These are phyloP conservation scores for Euphrasia confusa DNA, from an alignment of 257 asterid genomes.

Conservation along the genomic window DNA sequence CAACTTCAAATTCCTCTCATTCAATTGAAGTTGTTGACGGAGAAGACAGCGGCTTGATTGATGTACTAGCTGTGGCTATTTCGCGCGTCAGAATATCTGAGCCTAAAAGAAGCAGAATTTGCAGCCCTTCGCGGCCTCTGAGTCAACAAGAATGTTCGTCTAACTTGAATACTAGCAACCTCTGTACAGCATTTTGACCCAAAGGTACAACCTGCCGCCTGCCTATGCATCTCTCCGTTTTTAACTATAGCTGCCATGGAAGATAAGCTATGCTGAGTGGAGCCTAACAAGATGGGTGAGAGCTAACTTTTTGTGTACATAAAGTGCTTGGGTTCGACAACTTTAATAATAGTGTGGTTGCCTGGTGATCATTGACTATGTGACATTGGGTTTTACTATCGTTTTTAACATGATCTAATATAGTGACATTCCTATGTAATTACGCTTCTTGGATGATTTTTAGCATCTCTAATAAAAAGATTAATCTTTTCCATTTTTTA, in stretches of 20 bases:
- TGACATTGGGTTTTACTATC: not conserved
- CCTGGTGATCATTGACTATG: not conserved
- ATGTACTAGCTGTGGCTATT: slow-evolving; percentile 61
- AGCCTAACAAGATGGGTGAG: slow-evolving; percentile 20
- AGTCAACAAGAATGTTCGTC: slow-evolving; percentile 58
- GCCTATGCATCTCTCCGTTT: slow-evolving; percentile 17
- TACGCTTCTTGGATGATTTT: slow-evolving; percentile 1
- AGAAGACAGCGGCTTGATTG: slow-evolving; percentile 50
- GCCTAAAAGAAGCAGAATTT: slow-evolving; percentile 72
- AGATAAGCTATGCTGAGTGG: slow-evolving; percentile 22
- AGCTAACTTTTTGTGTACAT: slow-evolving; percentile 32
- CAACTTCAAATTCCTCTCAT: slow-evolving; percentile 27
- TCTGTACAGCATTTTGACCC: slow-evolving; percentile 79
- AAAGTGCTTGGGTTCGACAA: slow-evolving; percentile 5
- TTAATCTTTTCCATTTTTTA: not conserved
- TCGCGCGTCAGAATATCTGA: slow-evolving; percentile 67
- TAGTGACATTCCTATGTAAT: slow-evolving; percentile 8
- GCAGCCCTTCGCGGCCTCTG: slow-evolving; percentile 48
- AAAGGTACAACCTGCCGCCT: not conserved
- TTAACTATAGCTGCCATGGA: slow-evolving; percentile 26
- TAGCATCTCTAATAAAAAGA: not conserved
- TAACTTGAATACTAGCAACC: slow-evolving; percentile 60
- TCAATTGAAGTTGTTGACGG: slow-evolving; percentile 33
- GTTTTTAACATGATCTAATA: slow-evolving; percentile 10
- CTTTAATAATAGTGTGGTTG: slow-evolving; percentile 15